Base-by-base conservation (phyloP, 2,329 filamentous ascomycete genomes). In the Sclerotinia minor region DNA sequence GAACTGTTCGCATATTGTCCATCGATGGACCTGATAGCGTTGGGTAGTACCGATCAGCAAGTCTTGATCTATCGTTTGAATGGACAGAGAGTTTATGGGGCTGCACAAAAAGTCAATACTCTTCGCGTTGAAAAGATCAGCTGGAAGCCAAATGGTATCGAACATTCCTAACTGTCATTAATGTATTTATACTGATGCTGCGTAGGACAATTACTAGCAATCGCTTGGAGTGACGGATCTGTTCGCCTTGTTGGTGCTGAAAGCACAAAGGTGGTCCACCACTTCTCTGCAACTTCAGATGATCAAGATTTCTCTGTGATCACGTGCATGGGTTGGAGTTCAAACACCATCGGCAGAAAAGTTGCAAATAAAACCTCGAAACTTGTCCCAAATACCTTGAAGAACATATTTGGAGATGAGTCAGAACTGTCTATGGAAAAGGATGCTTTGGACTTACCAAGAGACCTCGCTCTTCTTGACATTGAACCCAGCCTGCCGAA, bases 171-270 rank as follows among this genome's bases (percentile, higher is more conserved):
- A 35, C 17, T 24, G 21, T 35, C 35, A 44, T 21, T 49, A 32
- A 35, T 50, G n/a, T 38, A 17, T 49, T n/a, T 13, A 53, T 50
- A 55, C 63, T 73, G 44, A 70, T 53, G 54, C 26, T 50, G 21
- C 19, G 47, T 52, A 69, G 89, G 90, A 11, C 89, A 92, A 70
- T 87, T 92, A 53, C 84, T 97, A 66, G 92, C 92, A 19, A 87
- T 95, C 19, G 92, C 88, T 57, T 96, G 92, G 88, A 92, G 86
- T 72, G 92, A 96, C 80, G 91, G 91, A 38, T 85, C 86, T 8
- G 86, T 95, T 26, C 88, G 92, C 68, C 80, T 96, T 47, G 85
- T 94, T 77, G 91, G 90, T 69, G 80, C 92, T 29, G 92, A 95
- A 77, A 94, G 87, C 73, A 91, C 88, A 77, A 96, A 94, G 79